Evolutionary conservation across 2,329 filamentous ascomycete species (phyloP).

Genomic region (Cercospora zeae-maydis): DNA sequence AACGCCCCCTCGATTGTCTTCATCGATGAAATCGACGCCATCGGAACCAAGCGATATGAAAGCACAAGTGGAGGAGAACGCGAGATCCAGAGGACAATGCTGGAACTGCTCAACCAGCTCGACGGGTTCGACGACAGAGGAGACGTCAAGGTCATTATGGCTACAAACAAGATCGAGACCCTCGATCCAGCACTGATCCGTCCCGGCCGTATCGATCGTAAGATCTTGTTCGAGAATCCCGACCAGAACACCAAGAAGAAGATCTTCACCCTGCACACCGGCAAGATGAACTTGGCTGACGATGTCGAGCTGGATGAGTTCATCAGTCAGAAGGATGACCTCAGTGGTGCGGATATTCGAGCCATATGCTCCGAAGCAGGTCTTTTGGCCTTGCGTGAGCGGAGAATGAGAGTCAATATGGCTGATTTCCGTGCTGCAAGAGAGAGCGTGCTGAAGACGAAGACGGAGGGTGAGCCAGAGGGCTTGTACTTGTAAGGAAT

Average conservation of each 20-base stretch:
- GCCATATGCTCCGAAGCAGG: slow-evolving; percentile 98
- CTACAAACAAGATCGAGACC: slow-evolving; percentile 99
- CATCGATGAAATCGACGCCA: slow-evolving; percentile 98
- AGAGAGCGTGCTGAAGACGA: slow-evolving; percentile 94
- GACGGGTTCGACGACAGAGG: slow-evolving; percentile 98
- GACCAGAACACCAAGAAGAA: slow-evolving; percentile 91
- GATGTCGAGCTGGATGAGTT: slow-evolving; percentile 99
- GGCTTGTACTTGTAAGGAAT: slow-evolving; percentile 89
- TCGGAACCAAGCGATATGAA: slow-evolving; percentile 97
- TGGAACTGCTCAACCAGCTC: slow-evolving; percentile 95
- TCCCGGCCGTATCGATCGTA: slow-evolving; percentile 95
- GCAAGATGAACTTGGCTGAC: slow-evolving; percentile 94
- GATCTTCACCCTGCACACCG: slow-evolving; percentile 97
- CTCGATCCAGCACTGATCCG: slow-evolving; percentile 94
- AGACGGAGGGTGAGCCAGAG: slow-evolving; percentile 97
- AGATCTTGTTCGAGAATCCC: slow-evolving; percentile 78
- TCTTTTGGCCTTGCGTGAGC: slow-evolving; percentile 86
- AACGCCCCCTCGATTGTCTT: slow-evolving; percentile 97
- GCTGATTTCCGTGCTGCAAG: slow-evolving; percentile 90
- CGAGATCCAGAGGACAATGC: slow-evolving; percentile 96
- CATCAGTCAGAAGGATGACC: slow-evolving; percentile 95
- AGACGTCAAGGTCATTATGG: slow-evolving; percentile 99
- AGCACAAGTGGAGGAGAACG: slow-evolving; percentile 95
- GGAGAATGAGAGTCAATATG: slow-evolving; percentile 98
- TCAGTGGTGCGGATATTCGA: slow-evolving; percentile 97